phyloP scores from a whole-genome alignment of 2,329 filamentous ascomycete genomes.

The Cercospora canescens region DNA sequence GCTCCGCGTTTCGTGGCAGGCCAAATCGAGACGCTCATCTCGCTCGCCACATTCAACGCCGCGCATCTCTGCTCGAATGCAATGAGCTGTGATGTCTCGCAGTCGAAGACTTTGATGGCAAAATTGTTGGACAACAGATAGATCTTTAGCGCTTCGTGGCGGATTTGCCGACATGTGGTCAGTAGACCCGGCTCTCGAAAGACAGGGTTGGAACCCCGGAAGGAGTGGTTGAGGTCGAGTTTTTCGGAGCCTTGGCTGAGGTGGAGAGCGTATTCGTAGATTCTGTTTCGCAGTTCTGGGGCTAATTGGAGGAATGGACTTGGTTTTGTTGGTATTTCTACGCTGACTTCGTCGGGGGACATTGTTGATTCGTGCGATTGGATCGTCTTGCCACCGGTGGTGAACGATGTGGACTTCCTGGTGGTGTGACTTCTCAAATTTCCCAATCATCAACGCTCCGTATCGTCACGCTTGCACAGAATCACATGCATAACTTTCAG shows the following conservation, averaged over 20 bases:
- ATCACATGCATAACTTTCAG: neutral
- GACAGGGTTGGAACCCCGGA: constrained; percentile 1
- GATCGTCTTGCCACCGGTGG: neutral
- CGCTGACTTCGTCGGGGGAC: neutral
- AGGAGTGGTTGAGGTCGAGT: constrained; percentile 10
- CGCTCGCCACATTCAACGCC: neutral
- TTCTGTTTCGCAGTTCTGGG: constrained; percentile 16
- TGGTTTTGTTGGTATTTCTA: neutral
- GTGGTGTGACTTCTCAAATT: neutral
- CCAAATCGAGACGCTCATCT: constrained; percentile 7
- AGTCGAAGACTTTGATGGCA: constrained; percentile 5
- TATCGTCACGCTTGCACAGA: neutral
- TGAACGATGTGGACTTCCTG: neutral
- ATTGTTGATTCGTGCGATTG: neutral
- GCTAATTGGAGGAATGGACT: constrained; percentile 9
- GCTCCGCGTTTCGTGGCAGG: neutral
- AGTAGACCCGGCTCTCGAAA: constrained; percentile 9
- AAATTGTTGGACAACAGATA: constrained; percentile 8
- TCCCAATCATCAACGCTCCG: neutral
- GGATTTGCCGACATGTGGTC: constrained; percentile 9
- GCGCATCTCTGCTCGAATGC: constrained; percentile 2
- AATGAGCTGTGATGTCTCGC: neutral
- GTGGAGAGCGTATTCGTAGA: constrained; percentile 18
- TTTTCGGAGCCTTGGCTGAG: neutral
- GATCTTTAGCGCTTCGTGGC: constrained; percentile 9